Percentiles rank a stretch among this genome's conserved stretches.
phyloP scores from a whole-genome alignment of 495 filamentous ascomycete genomes.

The Aspergillus asperescens region DNA sequence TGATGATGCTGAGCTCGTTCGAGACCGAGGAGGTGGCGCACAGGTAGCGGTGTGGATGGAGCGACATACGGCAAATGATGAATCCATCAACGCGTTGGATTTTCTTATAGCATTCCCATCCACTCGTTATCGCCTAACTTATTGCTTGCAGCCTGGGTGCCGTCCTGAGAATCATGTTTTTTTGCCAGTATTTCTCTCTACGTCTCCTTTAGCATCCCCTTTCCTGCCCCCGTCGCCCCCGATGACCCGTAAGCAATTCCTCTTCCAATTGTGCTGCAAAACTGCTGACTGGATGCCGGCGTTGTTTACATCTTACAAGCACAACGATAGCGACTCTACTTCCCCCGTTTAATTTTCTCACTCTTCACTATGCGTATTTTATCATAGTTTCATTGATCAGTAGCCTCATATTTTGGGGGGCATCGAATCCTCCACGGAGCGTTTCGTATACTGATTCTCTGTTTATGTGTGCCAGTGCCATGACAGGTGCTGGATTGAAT shows the following conservation, averaged over 20 bases:
- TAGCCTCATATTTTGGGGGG: conserved; percentile 69
- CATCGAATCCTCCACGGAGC: conserved; percentile 54
- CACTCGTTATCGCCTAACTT: background rate
- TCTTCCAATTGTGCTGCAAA: conserved; percentile 3
- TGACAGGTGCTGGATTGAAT: conserved; percentile 74
- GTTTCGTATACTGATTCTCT: conserved; percentile 70
- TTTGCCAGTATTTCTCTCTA: background rate
- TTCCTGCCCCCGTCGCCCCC: background rate
- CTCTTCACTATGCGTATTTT: conserved; percentile 75
- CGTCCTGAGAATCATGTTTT: conserved; percentile 2
- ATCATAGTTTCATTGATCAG: conserved; percentile 56
- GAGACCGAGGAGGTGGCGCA: too few relatives aligned
- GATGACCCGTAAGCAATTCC: conserved; percentile 10
- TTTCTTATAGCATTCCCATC: background rate
- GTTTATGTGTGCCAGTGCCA: conserved; percentile 72
- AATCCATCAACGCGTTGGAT: background rate
- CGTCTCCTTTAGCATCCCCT: background rate
- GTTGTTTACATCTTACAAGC: conserved; percentile 19
- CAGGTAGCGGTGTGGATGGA: background rate
- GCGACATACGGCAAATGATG: background rate
- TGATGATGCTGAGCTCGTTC: too few relatives aligned
- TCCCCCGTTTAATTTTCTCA: conserved; percentile 67
- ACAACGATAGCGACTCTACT: conserved; percentile 28
- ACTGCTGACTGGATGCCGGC: too few relatives aligned
- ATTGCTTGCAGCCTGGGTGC: background rate